Evolutionary conservation across 2,329 filamentous ascomycete genomes (phyloP).

Genomic region (Escovopsis sp.): DNA sequence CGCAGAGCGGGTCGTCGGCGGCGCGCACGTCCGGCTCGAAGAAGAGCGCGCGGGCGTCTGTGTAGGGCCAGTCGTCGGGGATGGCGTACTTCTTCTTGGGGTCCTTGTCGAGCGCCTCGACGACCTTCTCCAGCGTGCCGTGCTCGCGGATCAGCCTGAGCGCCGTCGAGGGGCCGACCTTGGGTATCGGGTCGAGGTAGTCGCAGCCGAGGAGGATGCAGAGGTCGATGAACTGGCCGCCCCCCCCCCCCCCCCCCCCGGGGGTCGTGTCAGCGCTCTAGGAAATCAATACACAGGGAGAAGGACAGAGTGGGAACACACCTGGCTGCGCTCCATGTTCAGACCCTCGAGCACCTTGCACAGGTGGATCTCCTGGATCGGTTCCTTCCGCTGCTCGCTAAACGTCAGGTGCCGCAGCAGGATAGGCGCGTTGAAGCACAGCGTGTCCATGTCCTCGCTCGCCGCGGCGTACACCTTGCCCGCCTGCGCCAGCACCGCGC

Average conservation of each 20-base stretch:
- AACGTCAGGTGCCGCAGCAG: constrained; percentile 87
- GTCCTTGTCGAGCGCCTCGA: constrained; percentile 64
- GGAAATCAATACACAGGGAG: too few species aligned
- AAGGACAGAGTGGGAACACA: constrained; percentile 19
- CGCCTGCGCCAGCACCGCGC: constrained; percentile 72
- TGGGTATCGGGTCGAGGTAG: constrained; percentile 92
- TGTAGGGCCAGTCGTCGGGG: constrained; percentile 93
- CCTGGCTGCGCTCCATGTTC: constrained; percentile 75
- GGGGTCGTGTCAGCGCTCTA: constrained; percentile 6
- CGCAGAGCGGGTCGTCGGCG: constrained; percentile 73
- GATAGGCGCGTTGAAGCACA: constrained; percentile 89
- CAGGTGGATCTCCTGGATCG: constrained; percentile 87
- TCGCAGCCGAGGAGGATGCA: constrained; percentile 97
- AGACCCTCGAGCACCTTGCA: constrained; percentile 77
- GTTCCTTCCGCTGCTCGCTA: constrained; percentile 93
- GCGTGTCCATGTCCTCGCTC: constrained; percentile 96
- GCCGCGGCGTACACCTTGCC: constrained; percentile 96
- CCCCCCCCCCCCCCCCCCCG: too few species aligned
- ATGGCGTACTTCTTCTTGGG: constrained; percentile 67
- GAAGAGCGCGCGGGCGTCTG: constrained; percentile 84
- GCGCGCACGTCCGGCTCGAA: constrained; percentile 75
- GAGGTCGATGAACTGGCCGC: constrained; percentile 74
- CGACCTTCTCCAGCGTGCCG: constrained; percentile 71
- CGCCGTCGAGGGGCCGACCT: constrained; percentile 81
- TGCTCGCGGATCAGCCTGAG: constrained; percentile 90